Base-by-base conservation (phyloP, 2,329 filamentous ascomycete species). In the Ophiostoma sp. region DNA sequence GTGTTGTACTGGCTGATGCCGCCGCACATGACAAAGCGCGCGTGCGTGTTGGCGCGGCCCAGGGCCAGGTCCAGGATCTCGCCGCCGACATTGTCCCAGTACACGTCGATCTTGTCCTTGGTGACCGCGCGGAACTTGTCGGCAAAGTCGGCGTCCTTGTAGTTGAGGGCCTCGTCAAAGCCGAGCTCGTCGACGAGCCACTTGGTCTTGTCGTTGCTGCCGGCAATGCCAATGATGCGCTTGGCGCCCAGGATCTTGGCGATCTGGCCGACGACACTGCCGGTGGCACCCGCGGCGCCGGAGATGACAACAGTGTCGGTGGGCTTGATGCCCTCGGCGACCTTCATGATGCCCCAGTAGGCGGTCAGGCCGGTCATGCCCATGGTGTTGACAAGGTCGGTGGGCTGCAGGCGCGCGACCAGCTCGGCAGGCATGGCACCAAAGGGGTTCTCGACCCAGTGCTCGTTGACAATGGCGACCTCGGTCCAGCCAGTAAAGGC, bases 51-150 rank as follows among this genome's bases (percentile, higher is more conserved):
- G 71, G 90, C 89, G n/a, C 88, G 83, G 3, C 78, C 80, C 54
- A 93, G 81, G 64, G 87, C 89, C 72, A 86, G 77, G 76, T 92
- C 88, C 48, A 92, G 82, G 68, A 92, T 89, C 70, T 90, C 87
- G 17, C 89, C 90, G 33, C 89, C 89, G 35, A 90, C 88, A 79
- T 92, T 92, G 79, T 92, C 90, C 78, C 88, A 92, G 80, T 88
- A 92, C 15, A 92, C 87, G 78, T 90, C 87, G 71, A 89, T 90
- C 65, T 67, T 44, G 69, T 83, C 80, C 20, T 70, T 81, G 10
- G 88, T 90, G 4, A 85, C 87, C 60, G 83, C 83, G 73, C 83
- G 82, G 75, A 92, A 85, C 77, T 88, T 82, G 72, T 83, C 78
- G 74, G 80, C 83, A 76, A 90, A 91, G 70, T 87, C 85, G 17